These are phyloP conservation scores for Peronosclerospora sorghi DNA, from an alignment of 352 stramenopile genomes.

Conservation along the genomic window DNA sequence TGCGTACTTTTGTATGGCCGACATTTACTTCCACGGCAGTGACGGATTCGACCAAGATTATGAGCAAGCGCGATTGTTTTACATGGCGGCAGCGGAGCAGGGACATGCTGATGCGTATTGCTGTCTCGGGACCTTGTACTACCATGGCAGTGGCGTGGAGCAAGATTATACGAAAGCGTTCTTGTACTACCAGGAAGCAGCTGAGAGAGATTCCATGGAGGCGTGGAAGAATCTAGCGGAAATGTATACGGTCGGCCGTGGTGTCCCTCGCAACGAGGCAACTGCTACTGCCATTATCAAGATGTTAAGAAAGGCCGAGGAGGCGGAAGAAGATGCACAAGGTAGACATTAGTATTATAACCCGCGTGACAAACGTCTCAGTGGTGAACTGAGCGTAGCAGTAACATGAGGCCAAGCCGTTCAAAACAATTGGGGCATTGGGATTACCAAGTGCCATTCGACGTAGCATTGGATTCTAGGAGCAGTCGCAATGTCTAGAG, in stretches of 20 bases:
- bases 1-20: slow-evolving; percentile 75
- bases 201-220: slow-evolving; percentile 72
- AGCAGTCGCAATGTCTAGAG: too few relatives aligned
- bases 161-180: slow-evolving; percentile 73
- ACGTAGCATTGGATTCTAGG: too few relatives aligned
- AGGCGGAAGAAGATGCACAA: too few relatives aligned
- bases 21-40: slow-evolving; percentile 79
- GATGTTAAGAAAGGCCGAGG: slow-evolving; percentile 65
- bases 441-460: too few relatives aligned
- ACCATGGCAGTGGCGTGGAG: slow-evolving; percentile 58
- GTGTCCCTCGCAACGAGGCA: slow-evolving; percentile 66
- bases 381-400: too few relatives aligned
- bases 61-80: slow-evolving; percentile 60
- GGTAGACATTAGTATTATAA: too few relatives aligned
- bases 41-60: slow-evolving; percentile 63
- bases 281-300: slow-evolving; percentile 77
- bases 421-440: too few relatives aligned
- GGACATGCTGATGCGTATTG: slow-evolving; percentile 64
- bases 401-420: too few relatives aligned
- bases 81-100: slow-evolving; percentile 52
- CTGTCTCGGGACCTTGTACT: slow-evolving; percentile 73
- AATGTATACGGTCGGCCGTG: slow-evolving; percentile 71
- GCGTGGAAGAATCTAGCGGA: slow-evolving; percentile 84
- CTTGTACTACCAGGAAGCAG: slow-evolving; percentile 79
- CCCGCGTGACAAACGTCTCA: too few relatives aligned